Evolutionary conservation across 495 filamentous ascomycete species (phyloP), one percentile per base, ranked within the genome.

Genomic region (Penicillium longicatenatum): DNA sequence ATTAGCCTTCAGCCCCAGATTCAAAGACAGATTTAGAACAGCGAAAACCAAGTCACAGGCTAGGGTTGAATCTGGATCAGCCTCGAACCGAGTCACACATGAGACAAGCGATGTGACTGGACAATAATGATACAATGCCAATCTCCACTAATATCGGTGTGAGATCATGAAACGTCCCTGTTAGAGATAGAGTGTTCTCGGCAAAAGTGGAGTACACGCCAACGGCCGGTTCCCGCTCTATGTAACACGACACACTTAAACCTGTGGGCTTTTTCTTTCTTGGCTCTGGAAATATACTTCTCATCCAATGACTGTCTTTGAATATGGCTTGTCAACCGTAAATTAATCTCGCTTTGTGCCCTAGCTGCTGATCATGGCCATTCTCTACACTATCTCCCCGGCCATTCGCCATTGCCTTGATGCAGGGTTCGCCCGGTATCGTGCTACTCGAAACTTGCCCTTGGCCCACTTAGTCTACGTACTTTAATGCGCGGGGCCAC

Each of bases 401-500:
- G 42, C 22, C 41, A 24, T 59, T 53, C 45, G 46, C 35, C 16
- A 37, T 24, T 48, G 12, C 5, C 17, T 29, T 29, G 26, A 22
- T 35, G 29, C 53, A 55, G 53, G 53, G 53, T 26, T 26, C 26
- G 26, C 26, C 26, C 26, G 26, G 3, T 26, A 26, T 6, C 26
- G 26, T 26, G 26, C 3, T 26, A 26, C 26, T 26, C 26, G 26
- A 26, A 26, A 26, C 26, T 26, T 26, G 4, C 26, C 12, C 29
- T 22, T 51, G 26, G 30, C 9, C 9, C 6, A 19, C 26, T 37
- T 55, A 55, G 60, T 44, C 26, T 31, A 47, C 45, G 54, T 50
- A 57, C 59, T 57, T 58, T 58, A 55, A 62, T 54, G 55, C 50
- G 47, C 39, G 54, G 50, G 54, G 49, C 57, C 57, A 35, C 44